Conservation (phyloP, 768 basidiomycete genomes). For the Termitomyces sp. region DNA sequence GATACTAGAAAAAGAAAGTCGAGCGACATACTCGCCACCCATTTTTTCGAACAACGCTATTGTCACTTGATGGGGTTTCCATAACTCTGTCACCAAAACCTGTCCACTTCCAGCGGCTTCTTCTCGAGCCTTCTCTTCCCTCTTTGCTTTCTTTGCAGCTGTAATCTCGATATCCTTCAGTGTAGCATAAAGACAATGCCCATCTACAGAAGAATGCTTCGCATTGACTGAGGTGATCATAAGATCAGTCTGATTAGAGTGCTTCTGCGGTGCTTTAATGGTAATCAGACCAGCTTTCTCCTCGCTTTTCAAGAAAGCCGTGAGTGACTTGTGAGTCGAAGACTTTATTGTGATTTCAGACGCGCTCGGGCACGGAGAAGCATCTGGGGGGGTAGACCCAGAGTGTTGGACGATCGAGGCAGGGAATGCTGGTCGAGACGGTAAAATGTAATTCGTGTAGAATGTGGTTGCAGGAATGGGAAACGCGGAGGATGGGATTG, state of each 20-base stretch:
- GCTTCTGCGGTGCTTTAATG: constrained; percentile 57
- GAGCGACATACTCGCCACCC: constrained; percentile 49
- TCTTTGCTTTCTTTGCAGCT: constrained; percentile 52
- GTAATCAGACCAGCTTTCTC: constrained; percentile 73
- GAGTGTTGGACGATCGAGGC: constrained; percentile 27
- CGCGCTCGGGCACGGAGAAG: constrained; percentile 25
- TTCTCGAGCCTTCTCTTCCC: constrained; percentile 46
- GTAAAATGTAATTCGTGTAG: constrained; percentile 73
- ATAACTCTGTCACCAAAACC: constrained; percentile 60
- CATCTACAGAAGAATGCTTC: constrained; percentile 48
- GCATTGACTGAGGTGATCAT: constrained; percentile 49
- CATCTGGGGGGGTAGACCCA: constrained; percentile 14
- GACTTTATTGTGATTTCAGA: constrained; percentile 67
- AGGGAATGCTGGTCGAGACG: constrained; percentile 70
- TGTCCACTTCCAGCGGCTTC: constrained; percentile 36
- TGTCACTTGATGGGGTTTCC: constrained; percentile 64
- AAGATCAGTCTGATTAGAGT: constrained; percentile 44
- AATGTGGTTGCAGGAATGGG: constrained; percentile 74
- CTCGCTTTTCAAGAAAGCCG: constrained; percentile 69
- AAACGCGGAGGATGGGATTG: constrained; percentile 48
- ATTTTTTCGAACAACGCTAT: constrained; percentile 57
- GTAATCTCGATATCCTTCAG: constrained; percentile 61
- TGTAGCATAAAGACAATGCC: constrained; percentile 49
- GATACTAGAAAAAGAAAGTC: background rate
- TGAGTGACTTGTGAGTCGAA: constrained; percentile 75